These are phyloP conservation scores for Lachnellula hyalina DNA, from an alignment of 2,329 filamentous ascomycete genomes.

Conservation along the genomic window DNA sequence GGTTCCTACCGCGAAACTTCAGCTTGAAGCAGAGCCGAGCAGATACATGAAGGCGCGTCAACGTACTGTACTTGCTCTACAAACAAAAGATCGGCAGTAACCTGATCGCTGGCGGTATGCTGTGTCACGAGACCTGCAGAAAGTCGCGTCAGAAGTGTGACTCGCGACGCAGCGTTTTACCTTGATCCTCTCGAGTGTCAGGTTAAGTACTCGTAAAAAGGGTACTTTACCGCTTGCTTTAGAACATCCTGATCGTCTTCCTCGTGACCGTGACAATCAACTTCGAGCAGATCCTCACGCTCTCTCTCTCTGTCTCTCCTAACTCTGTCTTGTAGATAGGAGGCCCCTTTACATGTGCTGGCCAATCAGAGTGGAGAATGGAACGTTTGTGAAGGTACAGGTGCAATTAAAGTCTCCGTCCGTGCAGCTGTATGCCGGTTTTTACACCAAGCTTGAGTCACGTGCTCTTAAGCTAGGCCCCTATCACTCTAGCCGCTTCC, in stretches of 20 bases:
- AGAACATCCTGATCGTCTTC: background rate
- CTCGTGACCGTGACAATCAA: background rate
- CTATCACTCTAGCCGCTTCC: too few relatives aligned
- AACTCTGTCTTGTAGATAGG: background rate
- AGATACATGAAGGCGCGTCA: background rate
- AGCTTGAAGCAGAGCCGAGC: background rate
- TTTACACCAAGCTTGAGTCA: too few relatives aligned
- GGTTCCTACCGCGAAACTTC: background rate
- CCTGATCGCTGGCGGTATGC: background rate
- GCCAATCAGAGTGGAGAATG: background rate
- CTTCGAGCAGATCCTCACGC: background rate
- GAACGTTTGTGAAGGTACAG: too few relatives aligned
- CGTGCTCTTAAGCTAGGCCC: too few relatives aligned
- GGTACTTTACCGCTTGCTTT: too few relatives aligned
- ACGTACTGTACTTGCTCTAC: background rate
- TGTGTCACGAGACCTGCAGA: constrained; percentile 9
- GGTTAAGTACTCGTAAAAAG: too few relatives aligned
- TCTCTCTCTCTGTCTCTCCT: background rate
- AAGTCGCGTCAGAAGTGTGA: background rate
- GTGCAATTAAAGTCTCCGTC: too few relatives aligned
- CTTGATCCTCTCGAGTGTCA: too few relatives aligned
- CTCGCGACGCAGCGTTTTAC: background rate
- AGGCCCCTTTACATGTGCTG: background rate
- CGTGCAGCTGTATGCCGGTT: too few relatives aligned
- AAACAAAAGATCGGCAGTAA: background rate